Conservation (phyloP, 106 monocot species). For the Dendrobium officinale region DNA sequence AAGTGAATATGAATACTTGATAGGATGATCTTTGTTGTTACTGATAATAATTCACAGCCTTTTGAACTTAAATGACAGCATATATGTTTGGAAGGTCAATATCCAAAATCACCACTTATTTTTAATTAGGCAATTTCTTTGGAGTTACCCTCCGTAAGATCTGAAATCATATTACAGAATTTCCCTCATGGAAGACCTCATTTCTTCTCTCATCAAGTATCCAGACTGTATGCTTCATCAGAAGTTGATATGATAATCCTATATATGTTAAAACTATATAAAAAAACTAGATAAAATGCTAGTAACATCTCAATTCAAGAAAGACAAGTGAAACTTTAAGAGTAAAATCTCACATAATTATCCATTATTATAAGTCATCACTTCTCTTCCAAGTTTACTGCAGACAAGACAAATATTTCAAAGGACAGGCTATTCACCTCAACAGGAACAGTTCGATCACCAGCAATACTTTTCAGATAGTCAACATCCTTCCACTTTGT, state of each 20-base stretch:
- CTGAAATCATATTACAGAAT: neutral
- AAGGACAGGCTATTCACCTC: conserved; percentile 20
- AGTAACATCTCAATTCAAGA: neutral
- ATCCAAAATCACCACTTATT: neutral
- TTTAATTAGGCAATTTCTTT: neutral
- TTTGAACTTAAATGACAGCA: neutral
- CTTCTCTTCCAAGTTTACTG: neutral
- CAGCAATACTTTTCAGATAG: conserved; percentile 22
- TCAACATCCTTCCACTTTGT: conserved; percentile 28
- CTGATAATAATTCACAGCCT: neutral
- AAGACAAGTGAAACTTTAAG: neutral
- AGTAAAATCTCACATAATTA: neutral
- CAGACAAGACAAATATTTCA: neutral
- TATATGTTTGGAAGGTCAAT: neutral
- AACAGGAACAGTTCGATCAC: conserved; percentile 28
- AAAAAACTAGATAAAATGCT: neutral
- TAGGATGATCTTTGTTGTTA: neutral
- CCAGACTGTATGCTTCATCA: no score
- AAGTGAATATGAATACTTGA: neutral
- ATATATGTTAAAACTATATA: neutral
- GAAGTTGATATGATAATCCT: no score
- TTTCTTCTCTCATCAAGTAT: neutral
- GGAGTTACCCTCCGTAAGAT: neutral
- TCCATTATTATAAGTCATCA: neutral
- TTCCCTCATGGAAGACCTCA: neutral